phyloP scores from a whole-genome alignment of 2,329 filamentous ascomycete species.

The Clathrospora elynae region DNA sequence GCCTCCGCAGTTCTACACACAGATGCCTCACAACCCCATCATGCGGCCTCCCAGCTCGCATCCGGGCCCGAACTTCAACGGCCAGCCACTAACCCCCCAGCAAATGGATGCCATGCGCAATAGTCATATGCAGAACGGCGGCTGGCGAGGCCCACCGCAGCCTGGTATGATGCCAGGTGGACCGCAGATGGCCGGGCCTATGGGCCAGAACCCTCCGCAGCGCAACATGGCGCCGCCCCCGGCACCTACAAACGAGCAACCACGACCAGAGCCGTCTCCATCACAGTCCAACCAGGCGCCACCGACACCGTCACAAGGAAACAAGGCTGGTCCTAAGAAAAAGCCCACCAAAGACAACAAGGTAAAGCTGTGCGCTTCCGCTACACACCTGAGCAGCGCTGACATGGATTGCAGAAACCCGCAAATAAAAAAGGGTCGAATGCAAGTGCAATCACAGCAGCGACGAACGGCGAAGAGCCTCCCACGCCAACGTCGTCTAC shows the following conservation, averaged over 20 bases:
- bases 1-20: constrained; percentile 47
- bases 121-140: constrained; percentile 47
- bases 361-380: constrained; percentile 57
- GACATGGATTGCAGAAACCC: constrained; percentile 49
- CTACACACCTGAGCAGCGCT: constrained; percentile 33
- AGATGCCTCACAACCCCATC: constrained; percentile 50
- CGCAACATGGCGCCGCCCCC: constrained; percentile 63
- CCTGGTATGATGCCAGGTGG: constrained; percentile 63
- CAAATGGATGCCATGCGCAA: constrained; percentile 56
- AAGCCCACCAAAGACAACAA: constrained; percentile 72
- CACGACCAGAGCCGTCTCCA: constrained; percentile 55
- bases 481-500: constrained; percentile 57
- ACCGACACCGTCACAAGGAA: constrained; percentile 74
- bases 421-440: constrained; percentile 48
- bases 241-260: constrained; percentile 49
- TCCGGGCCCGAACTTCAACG: constrained; percentile 63
- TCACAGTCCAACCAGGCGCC: constrained; percentile 61
- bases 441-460: constrained; percentile 49
- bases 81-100: constrained; percentile 64
- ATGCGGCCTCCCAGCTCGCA: constrained; percentile 58
- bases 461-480: constrained; percentile 52
- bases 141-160: constrained; percentile 44
- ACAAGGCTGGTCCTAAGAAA: constrained; percentile 79
- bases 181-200: constrained; percentile 56
- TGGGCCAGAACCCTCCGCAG: constrained; percentile 72